A percentile compares a stretch with the other conserved stretches of the same genome.
These are phyloP conservation scores for Colletotrichum kahawae DNA, from an alignment of 2,329 filamentous ascomycete species.

Conservation along the genomic window DNA sequence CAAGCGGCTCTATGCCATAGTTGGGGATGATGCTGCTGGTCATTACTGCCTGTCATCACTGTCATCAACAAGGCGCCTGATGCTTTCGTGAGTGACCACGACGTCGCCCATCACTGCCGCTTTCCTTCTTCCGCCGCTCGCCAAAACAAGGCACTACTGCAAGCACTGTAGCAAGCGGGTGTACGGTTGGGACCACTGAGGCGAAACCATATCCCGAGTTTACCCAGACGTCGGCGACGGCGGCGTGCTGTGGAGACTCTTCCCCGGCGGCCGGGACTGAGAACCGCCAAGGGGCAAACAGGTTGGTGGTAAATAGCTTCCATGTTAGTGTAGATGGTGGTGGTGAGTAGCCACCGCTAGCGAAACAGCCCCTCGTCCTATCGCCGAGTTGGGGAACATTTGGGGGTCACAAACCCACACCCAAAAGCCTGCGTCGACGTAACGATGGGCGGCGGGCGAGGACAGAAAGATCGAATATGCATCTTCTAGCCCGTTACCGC, in stretches of 20 bases:
- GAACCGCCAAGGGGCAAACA: not conserved
- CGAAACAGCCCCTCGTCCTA: not conserved
- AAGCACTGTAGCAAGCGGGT: constrained; percentile 13
- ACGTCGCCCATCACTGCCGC: not conserved
- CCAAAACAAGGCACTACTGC: constrained; percentile 6
- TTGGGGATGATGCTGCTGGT: not conserved
- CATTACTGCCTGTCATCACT: not conserved
- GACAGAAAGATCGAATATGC: not conserved
- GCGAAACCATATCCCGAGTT: not conserved
- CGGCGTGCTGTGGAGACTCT: not conserved
- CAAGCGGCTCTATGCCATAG: not conserved
- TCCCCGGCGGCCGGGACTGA: not conserved
- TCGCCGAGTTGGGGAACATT: not conserved
- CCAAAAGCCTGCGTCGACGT: not conserved
- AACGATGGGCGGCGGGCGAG: not conserved
- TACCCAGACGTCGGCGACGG: not conserved
- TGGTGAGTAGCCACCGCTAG: not conserved
- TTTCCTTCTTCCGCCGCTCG: not conserved
- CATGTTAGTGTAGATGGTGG: not conserved
- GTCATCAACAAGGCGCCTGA: not conserved
- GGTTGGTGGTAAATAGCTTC: not conserved
- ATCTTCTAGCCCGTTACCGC: not conserved
- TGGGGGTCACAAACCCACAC: not conserved
- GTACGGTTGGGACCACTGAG: not conserved
- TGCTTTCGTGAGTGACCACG: not conserved